A percentile compares a stretch with the other conserved stretches of the same genome.
Evolutionary conservation across 495 filamentous ascomycete species (phyloP).

Genomic region (Hypomontagnella submonticulosa): DNA sequence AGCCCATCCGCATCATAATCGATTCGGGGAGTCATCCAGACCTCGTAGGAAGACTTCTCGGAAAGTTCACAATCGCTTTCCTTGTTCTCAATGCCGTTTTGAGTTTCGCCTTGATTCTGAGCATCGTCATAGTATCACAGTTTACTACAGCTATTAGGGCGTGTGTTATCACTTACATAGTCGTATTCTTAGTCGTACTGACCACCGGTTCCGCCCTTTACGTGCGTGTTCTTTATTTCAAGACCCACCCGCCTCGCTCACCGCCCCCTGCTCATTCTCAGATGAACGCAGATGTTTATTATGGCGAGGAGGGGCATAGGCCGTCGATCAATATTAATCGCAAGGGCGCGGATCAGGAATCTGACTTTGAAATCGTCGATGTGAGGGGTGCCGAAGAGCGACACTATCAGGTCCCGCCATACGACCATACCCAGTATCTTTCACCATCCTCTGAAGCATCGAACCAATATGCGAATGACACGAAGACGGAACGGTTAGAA

Average conservation of each 20-base stretch:
- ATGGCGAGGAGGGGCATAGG: background rate
- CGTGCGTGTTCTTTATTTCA: conserved; percentile 8
- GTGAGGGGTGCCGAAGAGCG: too few relatives aligned
- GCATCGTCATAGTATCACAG: background rate
- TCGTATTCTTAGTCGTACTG: background rate
- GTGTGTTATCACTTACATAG: conserved; percentile 7
- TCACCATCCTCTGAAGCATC: too few relatives aligned
- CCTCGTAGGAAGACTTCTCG: background rate
- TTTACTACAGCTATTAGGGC: background rate
- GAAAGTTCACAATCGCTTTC: conserved; percentile 3
- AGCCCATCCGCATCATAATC: conserved; percentile 7
- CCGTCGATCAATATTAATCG: background rate
- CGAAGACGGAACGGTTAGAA: too few relatives aligned
- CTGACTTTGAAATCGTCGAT: too few relatives aligned
- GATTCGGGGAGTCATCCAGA: background rate
- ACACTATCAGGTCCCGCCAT: too few relatives aligned
- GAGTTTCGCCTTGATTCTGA: conserved; percentile 4
- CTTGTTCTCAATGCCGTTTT: background rate
- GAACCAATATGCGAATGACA: too few relatives aligned
- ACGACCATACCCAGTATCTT: too few relatives aligned
- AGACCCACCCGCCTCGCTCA: conserved; percentile 8
- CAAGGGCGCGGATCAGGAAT: background rate
- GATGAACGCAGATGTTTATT: background rate
- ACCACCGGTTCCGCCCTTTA: background rate
- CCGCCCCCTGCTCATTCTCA: background rate